Evolutionary conservation across 202 grass and related monocot species (phyloP).

Genomic region (Sporobolus alterniflorus): DNA sequence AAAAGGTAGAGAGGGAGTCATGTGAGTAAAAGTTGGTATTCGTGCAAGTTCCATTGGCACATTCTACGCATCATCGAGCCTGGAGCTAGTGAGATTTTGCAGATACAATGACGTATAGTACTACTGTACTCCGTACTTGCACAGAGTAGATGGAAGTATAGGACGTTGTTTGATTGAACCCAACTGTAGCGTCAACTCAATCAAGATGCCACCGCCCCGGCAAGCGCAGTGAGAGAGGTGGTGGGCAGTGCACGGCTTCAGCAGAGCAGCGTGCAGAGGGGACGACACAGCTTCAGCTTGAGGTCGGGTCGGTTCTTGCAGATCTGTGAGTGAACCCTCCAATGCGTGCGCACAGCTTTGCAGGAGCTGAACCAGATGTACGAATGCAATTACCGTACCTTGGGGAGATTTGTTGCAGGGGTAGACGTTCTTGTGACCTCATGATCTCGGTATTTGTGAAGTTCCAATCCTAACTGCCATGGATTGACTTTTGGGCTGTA

Average conservation of each 20-base stretch:
- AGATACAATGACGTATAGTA: no score
- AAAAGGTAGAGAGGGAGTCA: no score
- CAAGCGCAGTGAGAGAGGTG: no score
- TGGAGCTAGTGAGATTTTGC: no score
- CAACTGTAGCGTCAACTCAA: neutral
- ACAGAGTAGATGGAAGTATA: neutral
- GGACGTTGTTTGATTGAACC: neutral
- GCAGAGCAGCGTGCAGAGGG: neutral
- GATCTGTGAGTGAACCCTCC: neutral
- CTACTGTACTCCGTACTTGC: no score
- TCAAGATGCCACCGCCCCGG: no score
- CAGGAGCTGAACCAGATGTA: neutral
- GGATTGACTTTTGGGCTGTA: no score
- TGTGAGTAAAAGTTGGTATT: no score
- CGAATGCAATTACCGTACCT: neutral
- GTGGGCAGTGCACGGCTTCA: no score
- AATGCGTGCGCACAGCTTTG: neutral
- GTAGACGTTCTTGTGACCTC: neutral
- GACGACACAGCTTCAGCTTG: neutral
- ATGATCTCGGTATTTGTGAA: neutral
- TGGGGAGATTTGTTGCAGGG: conserved; percentile 10
- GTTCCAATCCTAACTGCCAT: no score
- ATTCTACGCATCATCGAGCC: no score
- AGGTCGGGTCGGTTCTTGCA: neutral
- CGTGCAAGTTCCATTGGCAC: no score